Evolutionary conservation across 176 grass and related monocot genomes (phyloP).

Genomic region (Phoenix dactylifera): DNA sequence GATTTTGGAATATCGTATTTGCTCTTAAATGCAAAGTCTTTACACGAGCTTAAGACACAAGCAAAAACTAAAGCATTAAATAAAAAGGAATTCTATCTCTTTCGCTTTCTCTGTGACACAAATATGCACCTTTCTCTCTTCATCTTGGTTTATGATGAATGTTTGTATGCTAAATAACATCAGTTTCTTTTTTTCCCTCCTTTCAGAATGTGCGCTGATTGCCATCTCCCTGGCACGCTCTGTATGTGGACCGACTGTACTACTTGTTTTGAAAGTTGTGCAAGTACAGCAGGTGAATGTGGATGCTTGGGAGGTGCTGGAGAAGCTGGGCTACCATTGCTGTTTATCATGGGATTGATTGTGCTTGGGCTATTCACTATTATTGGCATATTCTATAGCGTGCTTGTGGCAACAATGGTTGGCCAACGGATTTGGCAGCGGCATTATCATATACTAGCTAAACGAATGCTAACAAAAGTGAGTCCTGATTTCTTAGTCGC

Average conservation of each 20-base stretch:
- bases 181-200: neutral
- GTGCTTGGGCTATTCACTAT: constrained; percentile 54
- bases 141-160: too few species aligned
- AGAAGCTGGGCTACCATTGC: constrained; percentile 61
- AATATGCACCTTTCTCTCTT: too few species aligned
- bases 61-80: too few species aligned
- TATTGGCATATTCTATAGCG: constrained; percentile 74
- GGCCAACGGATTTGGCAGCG: constrained; percentile 91
- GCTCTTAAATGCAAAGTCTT: too few species aligned
- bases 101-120: too few species aligned
- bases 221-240: constrained; percentile 74
- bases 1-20: too few species aligned
- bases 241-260: constrained; percentile 96
- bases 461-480: constrained; percentile 83
- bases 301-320: constrained; percentile 81
- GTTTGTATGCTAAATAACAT: too few species aligned
- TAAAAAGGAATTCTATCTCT: too few species aligned
- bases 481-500: neutral
- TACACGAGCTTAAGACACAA: too few species aligned
- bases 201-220: constrained; percentile 84
- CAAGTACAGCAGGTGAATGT: constrained; percentile 68
- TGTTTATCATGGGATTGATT: constrained; percentile 78
- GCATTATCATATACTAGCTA: constrained; percentile 80
- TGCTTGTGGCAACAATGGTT: constrained; percentile 77
- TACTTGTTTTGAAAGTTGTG: constrained; percentile 83